Base-by-base conservation (phyloP, 2,329 filamentous ascomycete species). In the Tolypocladium guangdongense region DNA sequence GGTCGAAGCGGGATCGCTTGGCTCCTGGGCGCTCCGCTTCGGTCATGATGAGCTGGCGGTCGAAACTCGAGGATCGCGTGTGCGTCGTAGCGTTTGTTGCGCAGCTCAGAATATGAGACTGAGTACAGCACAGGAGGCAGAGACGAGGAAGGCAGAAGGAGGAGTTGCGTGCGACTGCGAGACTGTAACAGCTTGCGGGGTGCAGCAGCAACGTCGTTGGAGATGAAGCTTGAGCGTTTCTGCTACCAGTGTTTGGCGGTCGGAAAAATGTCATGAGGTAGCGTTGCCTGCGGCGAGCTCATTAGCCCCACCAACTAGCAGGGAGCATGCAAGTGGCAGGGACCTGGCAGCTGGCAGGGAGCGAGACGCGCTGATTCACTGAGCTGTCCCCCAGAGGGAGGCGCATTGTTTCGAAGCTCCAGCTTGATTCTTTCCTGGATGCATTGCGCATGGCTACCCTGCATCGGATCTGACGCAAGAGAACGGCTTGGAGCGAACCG, bases 1-100 rank as follows among this genome's bases (percentile, higher is more conserved):
- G 89, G 68, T 97, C 92, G 71, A 97, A 96, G 69, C 92, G 90
- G 65, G 90, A 96, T 57, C 90, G 87, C 77, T 95, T 95, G 56
- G 77, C 75, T 56, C 76, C 77, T 57, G 83, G 82, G 66, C 84
- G 81, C 61, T 91, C 87, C 58, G 86, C 78, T 63, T 93, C 89
- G 60, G 87, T 83, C 90, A 95, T 74, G 41, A 18, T 20, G 37
- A 27, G 10, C n/a, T 22, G 30, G 33, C 20, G 8, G n/a, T 52
- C 37, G 49, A 43, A 41, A 11, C 24, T 45, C 24, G 39, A 45
- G 18, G 24, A 27, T 27, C 14, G 24, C 14, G 14, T 14, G 24
- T 41, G 11, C 43, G 43, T n/a, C 24, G 43, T n/a, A 27, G 43
- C 11, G 18, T n/a, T 38, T 46, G 43, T 32, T 46, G 27, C 20